Percentiles rank a stretch among this genome's conserved stretches.
These are phyloP conservation scores for Lactarius pseudohatsudake DNA, from an alignment of 768 basidiomycete genomes.

Conservation along the genomic window DNA sequence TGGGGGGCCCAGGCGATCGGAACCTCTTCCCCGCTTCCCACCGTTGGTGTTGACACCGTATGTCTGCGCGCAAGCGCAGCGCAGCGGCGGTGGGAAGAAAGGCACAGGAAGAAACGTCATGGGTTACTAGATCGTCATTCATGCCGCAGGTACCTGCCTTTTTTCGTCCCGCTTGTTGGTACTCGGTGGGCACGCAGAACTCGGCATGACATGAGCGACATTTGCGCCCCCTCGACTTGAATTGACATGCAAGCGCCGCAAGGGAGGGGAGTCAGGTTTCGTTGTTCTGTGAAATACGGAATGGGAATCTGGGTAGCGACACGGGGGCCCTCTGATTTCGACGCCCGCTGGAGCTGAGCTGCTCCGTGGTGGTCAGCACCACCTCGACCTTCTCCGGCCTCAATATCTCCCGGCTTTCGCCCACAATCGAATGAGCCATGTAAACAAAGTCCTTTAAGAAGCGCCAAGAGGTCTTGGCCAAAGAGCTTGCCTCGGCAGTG, in stretches of 20 bases:
- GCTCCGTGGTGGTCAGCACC: no score
- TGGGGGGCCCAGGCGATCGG: conserved; percentile 1
- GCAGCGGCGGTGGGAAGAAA: conserved; percentile 12
- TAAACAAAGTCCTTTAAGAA: background rate
- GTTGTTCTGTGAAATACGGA: background rate
- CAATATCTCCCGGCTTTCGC: no score
- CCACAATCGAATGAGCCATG: background rate
- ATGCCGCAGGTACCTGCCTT: conserved; percentile 18
- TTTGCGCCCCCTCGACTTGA: conserved; percentile 1
- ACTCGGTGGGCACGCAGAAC: background rate
- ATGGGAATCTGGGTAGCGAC: background rate
- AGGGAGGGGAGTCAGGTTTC: background rate
- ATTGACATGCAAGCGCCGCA: no score
- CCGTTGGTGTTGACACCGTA: background rate
- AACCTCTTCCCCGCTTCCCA: background rate
- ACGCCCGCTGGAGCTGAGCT: background rate
- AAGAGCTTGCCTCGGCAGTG: background rate
- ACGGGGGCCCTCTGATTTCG: background rate
- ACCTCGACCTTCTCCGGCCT: no score
- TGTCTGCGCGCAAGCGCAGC: conserved; percentile 6
- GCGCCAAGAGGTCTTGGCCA: background rate
- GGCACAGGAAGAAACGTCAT: conserved; percentile 18
- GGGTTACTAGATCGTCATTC: background rate
- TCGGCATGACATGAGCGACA: background rate
- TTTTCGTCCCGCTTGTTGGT: conserved; percentile 16